Base-by-base conservation (phyloP, 2,329 filamentous ascomycete genomes). In the Cladosporium velox region DNA sequence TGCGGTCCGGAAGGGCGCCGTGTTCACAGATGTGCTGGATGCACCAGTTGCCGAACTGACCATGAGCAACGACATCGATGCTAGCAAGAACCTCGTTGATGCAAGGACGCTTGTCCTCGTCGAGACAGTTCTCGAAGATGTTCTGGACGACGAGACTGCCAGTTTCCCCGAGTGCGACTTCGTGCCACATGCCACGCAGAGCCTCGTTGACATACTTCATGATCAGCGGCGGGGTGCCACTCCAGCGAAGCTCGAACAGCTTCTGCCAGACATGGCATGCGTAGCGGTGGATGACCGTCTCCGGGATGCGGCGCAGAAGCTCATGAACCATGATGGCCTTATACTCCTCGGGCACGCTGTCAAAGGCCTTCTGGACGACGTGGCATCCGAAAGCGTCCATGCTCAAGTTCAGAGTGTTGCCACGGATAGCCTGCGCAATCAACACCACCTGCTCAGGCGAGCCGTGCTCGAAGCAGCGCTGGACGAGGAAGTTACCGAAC, bases 231-330 rank as follows among this genome's bases (percentile, higher is more conserved):
- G 95, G 95, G 47, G 93, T 91, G 73, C 93, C 91, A 69, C 89
- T 92, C 95, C 95, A 99, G 75, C 95, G 90, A 72, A 99, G 87
- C 79, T 99, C 95, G 77, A 99, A 99, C 32, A 99, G 87, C 83
- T 99, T 99, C 83, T 99, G 95, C 95, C 95, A 99, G 69, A 99
- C 95, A 78, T 99, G 95, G 75, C 95, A 99, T 67, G 95, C 95
- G 80, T 99, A 99, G 71, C 96, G 91, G 80, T 99, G 96, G 76
- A 99, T 95, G 70, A 99, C 93, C 2, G 95, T 99, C 80, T 99
- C 94, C 0, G 94, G 95, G 70, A 99, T 99, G 65, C 93, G 90
- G 68, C 93, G 92, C 66, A 99, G 88, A 30, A 99, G 85, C 77
- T 99, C 95, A 76, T 96, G 92, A n/a, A 99, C 95, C 93, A 99